A percentile compares a stretch with the other conserved stretches of the same genome.
phyloP scores from a whole-genome alignment of 441 rosid species.

The Brassica hybrid region DNA sequence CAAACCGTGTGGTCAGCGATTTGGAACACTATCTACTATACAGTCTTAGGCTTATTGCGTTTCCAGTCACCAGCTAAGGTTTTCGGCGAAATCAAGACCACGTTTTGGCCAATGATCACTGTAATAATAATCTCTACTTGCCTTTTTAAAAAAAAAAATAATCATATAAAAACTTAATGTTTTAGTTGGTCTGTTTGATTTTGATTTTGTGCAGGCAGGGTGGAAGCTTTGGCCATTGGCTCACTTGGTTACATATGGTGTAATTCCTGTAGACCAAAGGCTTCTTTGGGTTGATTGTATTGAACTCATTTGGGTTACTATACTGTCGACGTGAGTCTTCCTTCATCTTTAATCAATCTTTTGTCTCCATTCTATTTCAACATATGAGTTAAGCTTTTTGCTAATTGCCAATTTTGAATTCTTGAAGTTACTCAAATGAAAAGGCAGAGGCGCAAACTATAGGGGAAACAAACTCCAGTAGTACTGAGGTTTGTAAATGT shows the following conservation, averaged over 20 bases:
- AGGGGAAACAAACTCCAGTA: conserved; percentile 48
- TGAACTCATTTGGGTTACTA: conserved; percentile 89
- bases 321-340: conserved; percentile 75
- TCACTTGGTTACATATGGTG: conserved; percentile 13
- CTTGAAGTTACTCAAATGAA: conserved; percentile 76
- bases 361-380: conserved; percentile 4
- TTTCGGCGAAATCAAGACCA: conserved; percentile 64
- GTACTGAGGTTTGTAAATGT: conserved; percentile 51
- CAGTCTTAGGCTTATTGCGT: conserved; percentile 70
- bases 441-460: conserved; percentile 63
- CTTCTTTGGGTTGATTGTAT: conserved; percentile 92
- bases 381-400: neutral
- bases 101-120: conserved; percentile 88
- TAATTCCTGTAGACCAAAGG: conserved; percentile 78
- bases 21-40: conserved; percentile 89
- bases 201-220: conserved; percentile 7
- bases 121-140: conserved; percentile 55
- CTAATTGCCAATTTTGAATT: conserved; percentile 1
- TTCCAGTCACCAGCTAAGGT: conserved; percentile 65
- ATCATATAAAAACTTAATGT: neutral
- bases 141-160: too few relatives aligned
- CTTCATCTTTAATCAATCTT: neutral
- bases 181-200: neutral
- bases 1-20: conserved; percentile 88
- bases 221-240: conserved; percentile 12